Evolutionary conservation across 306 rosid species (phyloP).

Genomic region (Senna tora): DNA sequence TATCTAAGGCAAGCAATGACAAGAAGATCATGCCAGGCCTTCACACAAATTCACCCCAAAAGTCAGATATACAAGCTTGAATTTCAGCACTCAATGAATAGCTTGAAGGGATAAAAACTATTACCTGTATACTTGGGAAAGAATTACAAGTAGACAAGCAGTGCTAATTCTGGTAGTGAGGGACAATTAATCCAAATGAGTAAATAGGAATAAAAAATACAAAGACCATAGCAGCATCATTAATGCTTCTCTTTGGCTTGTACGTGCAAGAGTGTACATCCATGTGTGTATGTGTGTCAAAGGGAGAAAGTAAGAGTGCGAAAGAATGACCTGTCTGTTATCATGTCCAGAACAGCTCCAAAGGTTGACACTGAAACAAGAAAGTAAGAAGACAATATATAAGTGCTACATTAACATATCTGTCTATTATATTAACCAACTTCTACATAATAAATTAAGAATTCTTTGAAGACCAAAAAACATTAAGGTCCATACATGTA

Average conservation of each 20-base stretch:
- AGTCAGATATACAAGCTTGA: constrained; percentile 43
- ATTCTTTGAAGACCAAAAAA: background rate
- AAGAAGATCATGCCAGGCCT: constrained; percentile 89
- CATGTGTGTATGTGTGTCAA: background rate
- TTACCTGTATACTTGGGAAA: constrained; percentile 90
- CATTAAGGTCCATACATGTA: background rate
- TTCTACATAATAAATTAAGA: background rate
- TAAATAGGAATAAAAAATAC: constrained; percentile 27
- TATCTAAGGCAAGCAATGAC: constrained; percentile 91
- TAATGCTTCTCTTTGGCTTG: constrained; percentile 31
- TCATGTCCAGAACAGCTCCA: constrained; percentile 99
- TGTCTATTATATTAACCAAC: constrained; percentile 21
- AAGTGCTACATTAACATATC: constrained; percentile 22
- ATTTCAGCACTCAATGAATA: constrained; percentile 31
- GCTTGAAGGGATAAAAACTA: constrained; percentile 24
- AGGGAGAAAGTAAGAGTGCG: constrained; percentile 16
- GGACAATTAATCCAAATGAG: constrained; percentile 42
- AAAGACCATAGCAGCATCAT: constrained; percentile 22
- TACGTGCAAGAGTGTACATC: background rate
- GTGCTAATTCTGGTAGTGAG: constrained; percentile 86
- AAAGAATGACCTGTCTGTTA: constrained; percentile 82
- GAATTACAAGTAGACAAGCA: constrained; percentile 89
- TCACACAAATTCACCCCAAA: constrained; percentile 46
- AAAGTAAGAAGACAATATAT: constrained; percentile 30
- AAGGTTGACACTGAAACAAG: constrained; percentile 85